Conservation (phyloP, 2,329 filamentous ascomycete species). For the Fusarium newnesense region DNA sequence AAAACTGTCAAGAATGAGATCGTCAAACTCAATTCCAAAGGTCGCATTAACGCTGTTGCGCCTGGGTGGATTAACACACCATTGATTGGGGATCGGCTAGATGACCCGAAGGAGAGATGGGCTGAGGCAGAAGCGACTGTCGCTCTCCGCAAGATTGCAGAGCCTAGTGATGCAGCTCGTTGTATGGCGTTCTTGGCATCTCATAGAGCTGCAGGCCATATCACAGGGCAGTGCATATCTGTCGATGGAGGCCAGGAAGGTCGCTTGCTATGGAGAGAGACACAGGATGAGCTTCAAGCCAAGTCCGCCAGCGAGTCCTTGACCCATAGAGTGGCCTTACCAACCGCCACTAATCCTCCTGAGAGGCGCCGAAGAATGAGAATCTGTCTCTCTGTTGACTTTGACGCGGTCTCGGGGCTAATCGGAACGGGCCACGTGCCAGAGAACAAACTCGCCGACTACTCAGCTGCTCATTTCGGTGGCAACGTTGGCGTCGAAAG, state of each 20-base stretch:
- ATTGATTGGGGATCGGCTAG: background rate
- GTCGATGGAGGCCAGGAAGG: background rate
- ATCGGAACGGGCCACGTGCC: background rate
- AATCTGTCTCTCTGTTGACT: background rate
- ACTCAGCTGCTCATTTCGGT: background rate
- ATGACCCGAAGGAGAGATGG: background rate
- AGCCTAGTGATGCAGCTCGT: background rate
- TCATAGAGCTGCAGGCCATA: background rate
- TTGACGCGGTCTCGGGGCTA: background rate
- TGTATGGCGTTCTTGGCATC: background rate
- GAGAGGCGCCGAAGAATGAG: background rate
- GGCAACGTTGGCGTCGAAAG: background rate
- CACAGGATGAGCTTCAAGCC: fast-evolving
- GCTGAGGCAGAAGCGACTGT: background rate
- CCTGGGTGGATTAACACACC: slow-evolving; percentile 2
- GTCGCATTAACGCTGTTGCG: background rate
- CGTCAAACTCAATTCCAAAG: background rate
- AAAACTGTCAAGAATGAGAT: background rate
- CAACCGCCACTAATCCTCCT: fast-evolving
- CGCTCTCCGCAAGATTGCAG: background rate
- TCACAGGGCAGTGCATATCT: background rate
- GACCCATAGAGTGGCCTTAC: fast-evolving
- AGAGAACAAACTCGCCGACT: background rate
- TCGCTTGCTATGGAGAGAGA: background rate
- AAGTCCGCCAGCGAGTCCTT: fast-evolving